Base-by-base conservation (phyloP, 441 rosid genomes). In the Capsella rubella region DNA sequence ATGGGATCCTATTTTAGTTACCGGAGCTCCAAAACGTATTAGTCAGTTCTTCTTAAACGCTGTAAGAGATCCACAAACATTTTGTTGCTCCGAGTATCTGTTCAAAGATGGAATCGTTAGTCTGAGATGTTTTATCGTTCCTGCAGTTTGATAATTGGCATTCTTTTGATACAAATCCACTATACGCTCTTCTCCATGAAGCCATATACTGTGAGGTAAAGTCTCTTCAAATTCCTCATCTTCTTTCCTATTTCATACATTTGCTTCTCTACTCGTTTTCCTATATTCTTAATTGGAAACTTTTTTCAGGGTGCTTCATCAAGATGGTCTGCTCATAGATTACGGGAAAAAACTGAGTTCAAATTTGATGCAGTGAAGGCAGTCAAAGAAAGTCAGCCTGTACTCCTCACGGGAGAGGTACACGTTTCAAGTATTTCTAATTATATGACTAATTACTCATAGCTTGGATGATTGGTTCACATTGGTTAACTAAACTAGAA, bases 351-450 rank as follows among this genome's bases (percentile, higher is more conserved):
- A 18, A 15, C 73, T 58, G 89, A 79, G 50, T 67, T 57, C 72
- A 83, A 82, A 74, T 91, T 87, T 72, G 86, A 92, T 82, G 95
- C 98, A 9, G 35, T 87, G 67, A 80, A 32, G 66, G 93, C 97
- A 71, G 86, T 76, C 21, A 84, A 82, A 75, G 96, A 86, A 82
- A 87, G 87, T 6, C 88, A 82, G 11, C 89, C 90, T 18, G 85
- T 95, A 72, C 83, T 82, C 81, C 91, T 92, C 81, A 91, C 94
- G 0, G 97, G 96, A 73, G 99, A 95, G 98, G 99, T 95, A 46
- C 9, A 46, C 1, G 18, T 46, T 15, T 46, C 8, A 8, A 46
- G 50, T 46, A 43, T 27, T 43, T 58, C 8, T 3, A 15, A 60
- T 9, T 40, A 7, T 11, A 66, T 53, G 52, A 49, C 67, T 12